Evolutionary conservation across 768 basidiomycete species (phyloP).

Genomic region (Cantharellus cinnabarinus): DNA sequence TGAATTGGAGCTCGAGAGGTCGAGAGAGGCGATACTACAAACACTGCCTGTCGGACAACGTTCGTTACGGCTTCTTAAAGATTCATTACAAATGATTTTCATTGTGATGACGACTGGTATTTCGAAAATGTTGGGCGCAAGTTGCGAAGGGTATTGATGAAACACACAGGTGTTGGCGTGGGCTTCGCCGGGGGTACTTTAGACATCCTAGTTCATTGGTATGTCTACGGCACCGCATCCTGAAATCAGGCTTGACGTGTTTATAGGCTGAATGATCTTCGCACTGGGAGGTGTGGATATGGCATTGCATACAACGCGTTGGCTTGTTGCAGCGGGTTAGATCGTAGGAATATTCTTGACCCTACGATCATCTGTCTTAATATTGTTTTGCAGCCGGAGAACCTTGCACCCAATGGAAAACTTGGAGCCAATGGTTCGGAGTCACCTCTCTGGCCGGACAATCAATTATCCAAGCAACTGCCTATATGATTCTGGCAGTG

Average conservation of each 20-base stretch:
- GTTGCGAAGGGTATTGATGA: constrained; percentile 16
- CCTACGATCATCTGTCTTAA: constrained; percentile 11
- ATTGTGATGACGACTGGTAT: constrained; percentile 21
- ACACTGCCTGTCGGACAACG: constrained; percentile 31
- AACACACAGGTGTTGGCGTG: constrained; percentile 37
- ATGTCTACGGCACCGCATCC: constrained; percentile 9
- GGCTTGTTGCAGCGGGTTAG: constrained; percentile 47
- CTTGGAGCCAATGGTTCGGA: constrained; percentile 41
- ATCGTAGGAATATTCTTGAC: constrained; percentile 16
- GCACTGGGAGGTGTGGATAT: constrained; percentile 45
- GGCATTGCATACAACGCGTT: constrained; percentile 56
- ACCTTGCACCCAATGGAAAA: constrained; percentile 42
- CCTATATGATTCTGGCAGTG: constrained; percentile 46
- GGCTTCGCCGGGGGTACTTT: constrained; percentile 51
- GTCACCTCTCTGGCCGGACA: constrained; percentile 35
- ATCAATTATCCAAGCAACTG: constrained; percentile 41
- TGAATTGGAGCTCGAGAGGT: constrained; percentile 9
- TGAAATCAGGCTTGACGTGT: background rate
- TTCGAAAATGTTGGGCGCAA: background rate
- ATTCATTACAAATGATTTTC: constrained; percentile 42
- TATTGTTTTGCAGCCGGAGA: constrained; percentile 32
- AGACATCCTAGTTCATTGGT: constrained; percentile 60
- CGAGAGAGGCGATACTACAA: constrained; percentile 5
- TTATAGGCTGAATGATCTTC: constrained; percentile 42
- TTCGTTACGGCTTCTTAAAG: constrained; percentile 31